These are phyloP conservation scores for Wickerhamiella pararugosa DNA, from an alignment of 1,139 yeast genomes.

Conservation along the genomic window DNA sequence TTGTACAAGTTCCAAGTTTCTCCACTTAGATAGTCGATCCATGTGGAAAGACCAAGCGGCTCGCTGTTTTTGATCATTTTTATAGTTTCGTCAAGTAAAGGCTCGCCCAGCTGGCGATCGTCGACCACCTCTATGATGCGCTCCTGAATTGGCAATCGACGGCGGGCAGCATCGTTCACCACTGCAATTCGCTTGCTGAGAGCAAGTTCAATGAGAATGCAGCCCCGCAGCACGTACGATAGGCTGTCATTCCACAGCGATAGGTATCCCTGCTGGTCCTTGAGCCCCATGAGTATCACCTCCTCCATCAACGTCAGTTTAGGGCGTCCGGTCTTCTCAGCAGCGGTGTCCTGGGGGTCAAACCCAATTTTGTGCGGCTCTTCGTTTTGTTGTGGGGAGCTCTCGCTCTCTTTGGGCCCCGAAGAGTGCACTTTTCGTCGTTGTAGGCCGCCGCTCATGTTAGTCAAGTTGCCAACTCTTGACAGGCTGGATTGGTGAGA, in stretches of 20 bases:
- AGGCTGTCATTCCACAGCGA: conserved; percentile 98
- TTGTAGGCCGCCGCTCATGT: no score
- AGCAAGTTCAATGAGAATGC: conserved; percentile 83
- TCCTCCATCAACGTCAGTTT: conserved; percentile 90
- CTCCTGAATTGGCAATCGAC: conserved; percentile 76
- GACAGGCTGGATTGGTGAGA: no score
- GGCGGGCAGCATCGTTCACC: conserved; percentile 86
- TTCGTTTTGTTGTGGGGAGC: conserved; percentile 7
- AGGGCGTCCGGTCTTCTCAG: conserved; percentile 43
- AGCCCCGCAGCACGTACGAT: conserved; percentile 89
- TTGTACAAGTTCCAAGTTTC: conserved; percentile 97
- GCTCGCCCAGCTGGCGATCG: conserved; percentile 85
- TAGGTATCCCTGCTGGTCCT: conserved; percentile 88
- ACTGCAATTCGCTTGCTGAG: conserved; percentile 77
- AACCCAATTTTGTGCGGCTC: conserved; percentile 56
- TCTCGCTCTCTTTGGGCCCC: no score
- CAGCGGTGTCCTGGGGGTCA: conserved; percentile 58
- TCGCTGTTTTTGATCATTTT: conserved; percentile 80
- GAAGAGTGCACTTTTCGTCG: no score
- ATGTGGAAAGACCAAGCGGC: conserved; percentile 66
- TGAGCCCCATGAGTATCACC: conserved; percentile 77
- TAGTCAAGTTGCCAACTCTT: no score
- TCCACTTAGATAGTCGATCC: conserved; percentile 87
- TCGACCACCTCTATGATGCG: conserved; percentile 79
- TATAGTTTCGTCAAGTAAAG: conserved; percentile 80